A percentile compares a stretch with the other conserved stretches of the same genome.
Conservation (phyloP, 345 rosid genomes). For the Arabidopsis arenosa region DNA sequence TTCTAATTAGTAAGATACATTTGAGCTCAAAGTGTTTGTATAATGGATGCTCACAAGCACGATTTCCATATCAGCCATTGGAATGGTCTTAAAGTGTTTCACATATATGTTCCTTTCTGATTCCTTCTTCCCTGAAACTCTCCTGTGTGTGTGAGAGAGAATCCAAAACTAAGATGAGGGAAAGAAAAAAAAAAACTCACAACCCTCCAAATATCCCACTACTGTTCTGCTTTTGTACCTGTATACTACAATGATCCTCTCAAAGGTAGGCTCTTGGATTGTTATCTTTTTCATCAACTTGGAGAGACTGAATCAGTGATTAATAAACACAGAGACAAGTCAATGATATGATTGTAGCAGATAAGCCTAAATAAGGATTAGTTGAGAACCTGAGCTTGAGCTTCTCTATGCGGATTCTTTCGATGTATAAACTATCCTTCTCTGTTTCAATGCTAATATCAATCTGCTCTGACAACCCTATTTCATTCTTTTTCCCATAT, state of each 20-base stretch:
- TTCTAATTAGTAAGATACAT: neutral
- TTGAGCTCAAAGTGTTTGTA: constrained; percentile 12
- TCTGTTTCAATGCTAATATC: constrained; percentile 50
- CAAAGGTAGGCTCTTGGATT: constrained; percentile 83
- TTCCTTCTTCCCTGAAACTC: constrained; percentile 49
- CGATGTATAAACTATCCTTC: constrained; percentile 53
- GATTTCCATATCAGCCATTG: constrained; percentile 93
- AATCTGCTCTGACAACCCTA: constrained; percentile 39
- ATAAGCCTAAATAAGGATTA: neutral
- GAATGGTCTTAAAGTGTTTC: constrained; percentile 83
- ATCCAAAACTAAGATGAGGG: constrained; percentile 15
- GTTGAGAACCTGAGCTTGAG: constrained; percentile 58
- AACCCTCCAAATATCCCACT: neutral
- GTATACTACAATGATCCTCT: constrained; percentile 79
- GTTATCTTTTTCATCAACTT: constrained; percentile 64
- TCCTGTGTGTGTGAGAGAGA: constrained; percentile 47
- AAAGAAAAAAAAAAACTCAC: constrained; percentile 1
- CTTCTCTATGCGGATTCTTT: constrained; percentile 69
- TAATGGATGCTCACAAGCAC: constrained; percentile 67
- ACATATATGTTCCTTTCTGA: constrained; percentile 59
- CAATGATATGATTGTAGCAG: neutral
- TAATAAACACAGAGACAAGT: constrained; percentile 2
- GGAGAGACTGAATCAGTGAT: constrained; percentile 49
- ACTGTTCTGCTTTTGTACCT: constrained; percentile 50
- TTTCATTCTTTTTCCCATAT: constrained; percentile 39